Conservation (phyloP, 352 stramenopile genomes). For the Phytophthora europaea region DNA sequence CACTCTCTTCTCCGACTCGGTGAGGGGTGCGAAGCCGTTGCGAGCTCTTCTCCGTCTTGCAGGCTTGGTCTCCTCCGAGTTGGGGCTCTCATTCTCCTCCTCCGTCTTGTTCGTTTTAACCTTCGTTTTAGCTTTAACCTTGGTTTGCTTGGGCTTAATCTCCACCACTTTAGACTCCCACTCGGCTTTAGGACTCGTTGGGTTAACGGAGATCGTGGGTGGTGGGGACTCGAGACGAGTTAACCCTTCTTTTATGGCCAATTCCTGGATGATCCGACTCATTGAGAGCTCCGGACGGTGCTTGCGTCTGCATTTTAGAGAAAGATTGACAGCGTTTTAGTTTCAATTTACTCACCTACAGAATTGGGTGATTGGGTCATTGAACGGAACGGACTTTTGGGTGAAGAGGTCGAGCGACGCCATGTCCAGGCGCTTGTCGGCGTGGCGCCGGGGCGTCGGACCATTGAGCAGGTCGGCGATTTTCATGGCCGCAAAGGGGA, state of each 20-base stretch:
- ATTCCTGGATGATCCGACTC: conserved; percentile 59
- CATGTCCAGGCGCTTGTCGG: conserved; percentile 59
- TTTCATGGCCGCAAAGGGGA: conserved; percentile 33
- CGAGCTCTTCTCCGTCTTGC: conserved; percentile 26
- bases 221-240: background rate
- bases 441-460: conserved; percentile 4
- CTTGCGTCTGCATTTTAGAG: conserved; percentile 33
- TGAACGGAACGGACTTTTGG: conserved; percentile 38
- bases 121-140: conserved; percentile 10
- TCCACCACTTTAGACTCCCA: background rate
- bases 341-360: background rate
- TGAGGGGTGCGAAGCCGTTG: conserved; percentile 49
- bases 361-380: background rate
- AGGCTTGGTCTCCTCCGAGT: conserved; percentile 6
- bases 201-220: conserved; percentile 7
- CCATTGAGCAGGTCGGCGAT: conserved; percentile 50
- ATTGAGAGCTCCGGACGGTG: conserved; percentile 54
- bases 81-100: background rate
- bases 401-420: conserved; percentile 60
- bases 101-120: conserved; percentile 5
- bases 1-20: conserved; percentile 67
- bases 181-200: background rate
- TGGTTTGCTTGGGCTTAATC: background rate
- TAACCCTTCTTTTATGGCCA: conserved; percentile 23
- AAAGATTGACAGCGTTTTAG: conserved; percentile 13